Conservation (phyloP, 1,284 basidiomycete species). For the Leccinum subfulvum region DNA sequence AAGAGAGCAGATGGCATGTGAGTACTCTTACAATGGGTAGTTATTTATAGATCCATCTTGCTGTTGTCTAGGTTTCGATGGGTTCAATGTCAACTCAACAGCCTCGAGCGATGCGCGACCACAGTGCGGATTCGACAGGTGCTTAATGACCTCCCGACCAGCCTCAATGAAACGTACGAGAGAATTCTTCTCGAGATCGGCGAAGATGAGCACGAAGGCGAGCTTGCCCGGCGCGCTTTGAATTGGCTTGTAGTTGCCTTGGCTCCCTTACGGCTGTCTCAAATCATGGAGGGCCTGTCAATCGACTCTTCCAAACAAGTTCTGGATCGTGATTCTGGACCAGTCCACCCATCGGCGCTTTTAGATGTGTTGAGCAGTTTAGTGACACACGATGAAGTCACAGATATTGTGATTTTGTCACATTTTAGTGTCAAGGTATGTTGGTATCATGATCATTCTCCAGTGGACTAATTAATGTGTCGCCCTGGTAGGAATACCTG, state of each 20-base stretch:
- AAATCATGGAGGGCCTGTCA: not conserved
- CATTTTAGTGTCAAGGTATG: conserved; percentile 11
- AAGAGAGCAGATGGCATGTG: not conserved
- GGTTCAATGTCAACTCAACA: conserved; percentile 11
- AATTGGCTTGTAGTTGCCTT: not conserved
- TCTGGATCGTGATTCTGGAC: not conserved
- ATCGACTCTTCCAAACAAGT: not conserved
- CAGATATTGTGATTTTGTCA: conserved; percentile 3
- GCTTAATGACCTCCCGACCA: conserved; percentile 1
- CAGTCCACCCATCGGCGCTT: not conserved
- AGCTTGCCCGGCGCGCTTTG: not conserved
- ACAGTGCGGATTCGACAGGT: not conserved
- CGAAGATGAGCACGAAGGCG: not conserved
- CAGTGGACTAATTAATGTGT: too few species aligned
- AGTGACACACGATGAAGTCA: conserved; percentile 5
- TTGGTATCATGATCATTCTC: not conserved
- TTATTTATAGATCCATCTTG: not conserved
- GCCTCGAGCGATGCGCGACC: conserved; percentile 1
- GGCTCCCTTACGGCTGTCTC: not conserved
- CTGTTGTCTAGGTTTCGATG: conserved; percentile 9
- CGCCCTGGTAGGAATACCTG: too few species aligned
- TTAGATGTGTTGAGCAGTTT: conserved; percentile 10
- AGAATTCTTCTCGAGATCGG: conserved; percentile 1
- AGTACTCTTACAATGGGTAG: not conserved
- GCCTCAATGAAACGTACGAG: conserved; percentile 10